phyloP scores from a whole-genome alignment of 1,284 basidiomycete species.

The Gomphus sp. region DNA sequence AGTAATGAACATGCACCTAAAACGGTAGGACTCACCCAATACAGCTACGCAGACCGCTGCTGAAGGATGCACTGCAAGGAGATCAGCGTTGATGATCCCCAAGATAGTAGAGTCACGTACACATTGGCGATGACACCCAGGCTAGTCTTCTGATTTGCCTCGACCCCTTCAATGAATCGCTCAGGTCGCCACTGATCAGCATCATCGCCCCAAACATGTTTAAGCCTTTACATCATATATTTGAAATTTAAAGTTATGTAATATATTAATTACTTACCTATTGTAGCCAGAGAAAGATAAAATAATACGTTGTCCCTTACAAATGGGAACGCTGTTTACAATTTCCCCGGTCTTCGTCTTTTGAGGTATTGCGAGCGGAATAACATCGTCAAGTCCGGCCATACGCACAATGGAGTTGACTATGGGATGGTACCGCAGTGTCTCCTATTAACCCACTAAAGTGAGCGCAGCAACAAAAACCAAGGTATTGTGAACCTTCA shows the following conservation, averaged over 20 bases:
- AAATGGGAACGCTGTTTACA: slow-evolving; percentile 25
- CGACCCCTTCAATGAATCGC: slow-evolving; percentile 12
- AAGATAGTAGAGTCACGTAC: slow-evolving; percentile 11
- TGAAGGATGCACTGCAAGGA: neutral
- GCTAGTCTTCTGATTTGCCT: neutral
- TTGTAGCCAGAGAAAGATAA: slow-evolving; percentile 16
- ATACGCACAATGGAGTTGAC: slow-evolving; percentile 29
- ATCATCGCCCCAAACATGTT: slow-evolving; percentile 14
- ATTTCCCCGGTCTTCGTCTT: slow-evolving; percentile 21
- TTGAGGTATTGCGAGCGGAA: slow-evolving; percentile 33
- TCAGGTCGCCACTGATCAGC: slow-evolving; percentile 10
- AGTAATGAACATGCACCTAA: neutral
- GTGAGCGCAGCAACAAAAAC: neutral
- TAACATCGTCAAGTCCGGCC: slow-evolving; percentile 30
- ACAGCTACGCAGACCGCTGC: neutral
- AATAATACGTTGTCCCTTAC: slow-evolving; percentile 29
- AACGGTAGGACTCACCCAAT: neutral
- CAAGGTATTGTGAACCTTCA: neutral
- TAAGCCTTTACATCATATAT: neutral
- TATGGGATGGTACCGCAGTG: slow-evolving; percentile 32
- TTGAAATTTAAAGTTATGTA: no score
- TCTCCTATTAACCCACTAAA: slow-evolving; percentile 24
- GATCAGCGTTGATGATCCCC: neutral
- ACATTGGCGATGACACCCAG: slow-evolving; percentile 5
- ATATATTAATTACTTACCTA: slow-evolving; percentile 5